Conservation (phyloP, 129 eudicot species). For the Mikania micrantha region DNA sequence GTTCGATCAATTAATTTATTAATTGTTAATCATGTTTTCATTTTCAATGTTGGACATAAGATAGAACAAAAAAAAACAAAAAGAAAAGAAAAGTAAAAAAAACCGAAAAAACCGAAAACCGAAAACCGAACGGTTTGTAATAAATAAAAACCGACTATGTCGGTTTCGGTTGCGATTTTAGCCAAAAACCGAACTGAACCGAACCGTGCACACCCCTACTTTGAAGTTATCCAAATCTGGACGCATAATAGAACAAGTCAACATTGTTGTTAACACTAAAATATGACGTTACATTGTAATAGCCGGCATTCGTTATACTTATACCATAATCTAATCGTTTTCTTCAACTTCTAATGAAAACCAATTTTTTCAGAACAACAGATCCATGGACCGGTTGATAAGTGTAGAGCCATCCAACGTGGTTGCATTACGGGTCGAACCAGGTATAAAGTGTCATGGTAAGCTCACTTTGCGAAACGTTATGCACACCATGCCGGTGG, state of each 20-base stretch:
- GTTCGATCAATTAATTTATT: no score
- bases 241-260: slow-evolving; percentile 66
- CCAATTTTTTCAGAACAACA: slow-evolving; percentile 10
- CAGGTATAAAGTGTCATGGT: slow-evolving; percentile 50
- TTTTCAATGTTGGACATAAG: no score
- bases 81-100: no score
- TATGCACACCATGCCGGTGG: slow-evolving; percentile 88
- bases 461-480: slow-evolving; percentile 54
- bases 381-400: slow-evolving; percentile 55
- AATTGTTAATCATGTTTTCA: no score
- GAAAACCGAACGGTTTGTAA: no score
- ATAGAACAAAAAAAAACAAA: no score
- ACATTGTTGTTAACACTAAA: slow-evolving; percentile 50
- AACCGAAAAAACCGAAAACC: no score
- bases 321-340: slow-evolving; percentile 11
- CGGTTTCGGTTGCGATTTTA: no score
- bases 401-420: slow-evolving; percentile 66
- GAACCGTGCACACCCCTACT: no score
- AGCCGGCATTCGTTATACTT: slow-evolving; percentile 32
- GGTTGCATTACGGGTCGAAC: slow-evolving; percentile 52
- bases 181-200: no score
- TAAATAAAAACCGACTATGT: no score
- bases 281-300: slow-evolving; percentile 38
- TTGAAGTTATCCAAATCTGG: slow-evolving; percentile 21
- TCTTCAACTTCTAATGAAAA: slow-evolving; percentile 16